These are phyloP conservation scores for Nakazawaea peltata DNA, from an alignment of 805 yeast genomes.

Conservation along the genomic window DNA sequence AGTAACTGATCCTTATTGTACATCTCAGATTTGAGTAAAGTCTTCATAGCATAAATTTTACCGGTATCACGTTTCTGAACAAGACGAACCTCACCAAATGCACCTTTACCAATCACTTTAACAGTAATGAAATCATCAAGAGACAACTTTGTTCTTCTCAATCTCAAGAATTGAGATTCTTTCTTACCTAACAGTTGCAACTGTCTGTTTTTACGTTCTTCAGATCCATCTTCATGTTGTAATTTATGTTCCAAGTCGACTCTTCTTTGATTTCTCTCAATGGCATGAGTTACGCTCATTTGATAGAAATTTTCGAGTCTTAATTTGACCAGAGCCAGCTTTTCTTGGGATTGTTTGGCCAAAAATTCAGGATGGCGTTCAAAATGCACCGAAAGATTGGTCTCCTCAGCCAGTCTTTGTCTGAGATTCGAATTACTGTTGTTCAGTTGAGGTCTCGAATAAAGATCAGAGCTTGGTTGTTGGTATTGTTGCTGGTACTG, in stretches of 20 bases:
- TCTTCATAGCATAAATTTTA: constrained; percentile 90
- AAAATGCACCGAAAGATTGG: constrained; percentile 51
- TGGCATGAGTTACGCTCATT: constrained; percentile 82
- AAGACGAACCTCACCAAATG: constrained; percentile 93
- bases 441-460: constrained; percentile 8
- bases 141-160: constrained; percentile 76
- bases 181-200: constrained; percentile 77
- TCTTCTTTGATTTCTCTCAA: constrained; percentile 91
- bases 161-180: constrained; percentile 78
- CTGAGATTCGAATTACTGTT: too few species aligned
- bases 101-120: constrained; percentile 91
- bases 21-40: constrained; percentile 85
- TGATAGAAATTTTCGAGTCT: constrained; percentile 81
- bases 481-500: constrained; percentile 13
- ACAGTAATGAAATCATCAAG: constrained; percentile 83
- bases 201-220: constrained; percentile 80
- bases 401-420: too few species aligned
- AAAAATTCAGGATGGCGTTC: constrained; percentile 77
- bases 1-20: constrained; percentile 91
- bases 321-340: constrained; percentile 75
- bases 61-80: constrained; percentile 93
- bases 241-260: constrained; percentile 73
- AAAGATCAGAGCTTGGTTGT: constrained; percentile 3
- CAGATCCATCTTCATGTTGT: constrained; percentile 64
- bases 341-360: constrained; percentile 70